Percentiles rank a stretch among this genome's conserved stretches.
Conservation (phyloP, 768 basidiomycete species). For the Russula ochroleuca region DNA sequence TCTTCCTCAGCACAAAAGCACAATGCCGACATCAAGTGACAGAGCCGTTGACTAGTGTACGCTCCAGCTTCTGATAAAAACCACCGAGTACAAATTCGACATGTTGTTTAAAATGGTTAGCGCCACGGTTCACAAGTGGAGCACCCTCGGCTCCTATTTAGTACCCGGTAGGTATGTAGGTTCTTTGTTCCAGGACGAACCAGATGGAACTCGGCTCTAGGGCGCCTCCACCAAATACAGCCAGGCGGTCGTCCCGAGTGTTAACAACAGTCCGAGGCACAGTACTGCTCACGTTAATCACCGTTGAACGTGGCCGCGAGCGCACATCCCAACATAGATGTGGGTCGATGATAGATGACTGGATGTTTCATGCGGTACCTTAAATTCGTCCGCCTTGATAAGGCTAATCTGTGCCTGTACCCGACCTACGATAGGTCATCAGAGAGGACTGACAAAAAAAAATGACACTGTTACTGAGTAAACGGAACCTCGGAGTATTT, state of each 20-base stretch:
- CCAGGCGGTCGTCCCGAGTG: neutral
- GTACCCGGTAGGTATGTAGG: neutral
- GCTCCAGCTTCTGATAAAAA: too few species aligned
- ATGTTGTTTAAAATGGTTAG: neutral
- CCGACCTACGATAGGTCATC: neutral
- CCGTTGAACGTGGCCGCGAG: too few species aligned
- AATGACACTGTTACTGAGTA: slow-evolving; percentile 3
- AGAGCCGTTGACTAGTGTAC: neutral
- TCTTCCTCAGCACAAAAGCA: slow-evolving; percentile 1
- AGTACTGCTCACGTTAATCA: neutral
- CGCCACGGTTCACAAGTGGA: neutral
- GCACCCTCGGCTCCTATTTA: neutral
- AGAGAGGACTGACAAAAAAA: neutral
- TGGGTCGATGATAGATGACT: neutral
- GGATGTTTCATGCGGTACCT: slow-evolving; percentile 5
- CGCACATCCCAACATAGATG: neutral
- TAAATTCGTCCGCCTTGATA: neutral
- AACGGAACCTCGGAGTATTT: neutral
- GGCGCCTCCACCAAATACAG: slow-evolving; percentile 6
- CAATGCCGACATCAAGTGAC: neutral
- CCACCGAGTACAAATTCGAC: neutral
- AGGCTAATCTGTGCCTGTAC: neutral
- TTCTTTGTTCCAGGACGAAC: neutral
- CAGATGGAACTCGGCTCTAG: neutral
- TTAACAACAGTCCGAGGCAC: neutral